These are phyloP conservation scores for Leccinum uliginosum DNA, from an alignment of 768 basidiomycete species.

Conservation along the genomic window DNA sequence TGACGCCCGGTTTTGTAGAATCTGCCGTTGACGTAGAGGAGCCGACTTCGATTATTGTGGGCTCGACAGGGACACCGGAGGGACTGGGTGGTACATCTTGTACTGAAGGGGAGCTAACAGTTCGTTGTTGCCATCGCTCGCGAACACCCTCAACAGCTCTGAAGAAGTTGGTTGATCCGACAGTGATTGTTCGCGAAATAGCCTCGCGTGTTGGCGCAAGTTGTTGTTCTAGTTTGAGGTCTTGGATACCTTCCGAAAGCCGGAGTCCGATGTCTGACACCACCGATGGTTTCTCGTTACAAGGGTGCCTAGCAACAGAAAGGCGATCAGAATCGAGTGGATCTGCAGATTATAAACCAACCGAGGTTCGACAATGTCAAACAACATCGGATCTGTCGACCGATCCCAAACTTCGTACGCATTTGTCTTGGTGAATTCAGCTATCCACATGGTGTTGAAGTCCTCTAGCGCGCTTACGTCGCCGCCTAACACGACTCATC, in stretches of 20 bases:
- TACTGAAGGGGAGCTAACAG: constrained; percentile 22
- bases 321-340: not conserved
- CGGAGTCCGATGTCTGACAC: constrained; percentile 90
- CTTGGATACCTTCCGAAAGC: constrained; percentile 90
- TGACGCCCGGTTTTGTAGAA: constrained; percentile 10
- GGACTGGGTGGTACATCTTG: constrained; percentile 20
- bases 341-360: constrained; percentile 27
- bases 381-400: constrained; percentile 86
- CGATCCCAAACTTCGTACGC: constrained; percentile 90
- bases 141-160: constrained; percentile 88
- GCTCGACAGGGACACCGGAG: constrained; percentile 24
- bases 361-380: constrained; percentile 95
- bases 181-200: constrained; percentile 68
- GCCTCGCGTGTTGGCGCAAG: constrained; percentile 92
- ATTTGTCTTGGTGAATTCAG: constrained; percentile 82
- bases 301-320: constrained; percentile 68
- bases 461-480: constrained; percentile 63
- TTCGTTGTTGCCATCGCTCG: constrained; percentile 59
- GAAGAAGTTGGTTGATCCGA: constrained; percentile 76
- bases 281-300: constrained; percentile 83
- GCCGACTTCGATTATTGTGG: constrained; percentile 28
- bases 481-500: constrained; percentile 38
- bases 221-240: constrained; percentile 88
- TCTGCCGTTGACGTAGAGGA: constrained; percentile 10
- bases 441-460: constrained; percentile 85